Evolutionary conservation across 148 eudicot genomes (phyloP), one percentile per base, ranked within the genome.

Genomic region (Rhododendron vialii): DNA sequence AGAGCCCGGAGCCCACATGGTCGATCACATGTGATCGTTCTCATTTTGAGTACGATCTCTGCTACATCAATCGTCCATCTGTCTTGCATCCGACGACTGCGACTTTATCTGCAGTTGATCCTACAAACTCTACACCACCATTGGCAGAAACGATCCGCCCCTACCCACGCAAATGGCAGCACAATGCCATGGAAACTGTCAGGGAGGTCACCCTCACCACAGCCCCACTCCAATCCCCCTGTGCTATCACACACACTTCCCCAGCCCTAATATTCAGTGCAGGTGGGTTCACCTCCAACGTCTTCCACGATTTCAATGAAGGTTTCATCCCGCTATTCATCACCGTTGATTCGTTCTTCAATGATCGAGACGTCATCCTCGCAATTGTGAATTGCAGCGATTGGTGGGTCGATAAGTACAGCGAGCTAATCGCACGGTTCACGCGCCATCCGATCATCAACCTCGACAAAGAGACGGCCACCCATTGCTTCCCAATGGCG

Each of bases 231-330:
- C 13, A 55, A 75, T 73, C 76, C 63, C 59, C 84, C 30, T 92
- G 94, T 35, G 53, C 85, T 5, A 38, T 91, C 50, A 45, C 85
- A 67, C 94, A 92, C 14, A 38, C 80, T 76, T 78, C 88, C 78
- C 92, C 94, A 36, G 94, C 93, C 22, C 85, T 92, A 9, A 87
- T 91, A 17, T 91, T 92, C 76, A 91, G 93, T 86, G 86, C 87
- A 9, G 93, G 93, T 3, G 94, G 93, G 43, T 91, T 87, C 87
- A 90, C 93, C 14, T 89, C 90, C 2, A 92, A 92, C 12, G 86
- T 92, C 82, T 92, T 90, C 84, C 94, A 92, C 24, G 94, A 91
- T 79, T 92, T 92, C 83, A 92, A 90, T 53, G 94, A 91, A 69
- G 93, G 92, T 22, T 89, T 92, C 85, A 87, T 92, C 17, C 92